Evolutionary conservation across 805 yeast species (phyloP).

Genomic region (Pichia eremophila): DNA sequence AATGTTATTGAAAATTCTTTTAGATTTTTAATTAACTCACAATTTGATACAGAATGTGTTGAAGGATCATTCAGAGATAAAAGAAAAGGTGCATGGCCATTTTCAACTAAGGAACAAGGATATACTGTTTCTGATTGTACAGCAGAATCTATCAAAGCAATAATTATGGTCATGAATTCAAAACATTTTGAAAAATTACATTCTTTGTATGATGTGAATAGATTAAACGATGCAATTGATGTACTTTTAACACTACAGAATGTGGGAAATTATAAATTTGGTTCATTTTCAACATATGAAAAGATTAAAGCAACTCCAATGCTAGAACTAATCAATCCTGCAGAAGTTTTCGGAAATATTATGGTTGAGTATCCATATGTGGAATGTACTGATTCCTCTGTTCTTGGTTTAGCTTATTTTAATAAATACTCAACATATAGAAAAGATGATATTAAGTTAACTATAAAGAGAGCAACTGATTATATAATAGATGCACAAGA

Average conservation of each 20-base stretch:
- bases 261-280: conserved; percentile 66
- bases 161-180: conserved; percentile 77
- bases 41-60: conserved; percentile 72
- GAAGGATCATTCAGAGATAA: conserved; percentile 75
- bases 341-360: conserved; percentile 95
- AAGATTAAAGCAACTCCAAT: conserved; percentile 69
- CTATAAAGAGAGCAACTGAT: conserved; percentile 64
- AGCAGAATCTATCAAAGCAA: conserved; percentile 90
- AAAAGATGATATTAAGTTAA: conserved; percentile 50
- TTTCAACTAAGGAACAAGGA: conserved; percentile 92
- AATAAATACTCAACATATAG: conserved; percentile 57
- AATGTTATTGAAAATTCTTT: conserved; percentile 57
- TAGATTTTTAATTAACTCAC: conserved; percentile 68
- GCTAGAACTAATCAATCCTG: conserved; percentile 80
- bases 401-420: conserved; percentile 78
- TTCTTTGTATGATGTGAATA: conserved; percentile 36
- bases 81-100: conserved; percentile 91
- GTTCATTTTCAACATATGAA: conserved; percentile 91
- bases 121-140: conserved; percentile 96
- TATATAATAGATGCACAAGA: conserved; percentile 65
- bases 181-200: conserved; percentile 36
- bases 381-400: conserved; percentile 94
- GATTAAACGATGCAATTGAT: conserved; percentile 64
- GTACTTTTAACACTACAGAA: conserved; percentile 71
- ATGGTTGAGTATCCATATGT: conserved; percentile 99